Conservation (phyloP, 108 stramenopile species). For the Skeletonema grethae region DNA sequence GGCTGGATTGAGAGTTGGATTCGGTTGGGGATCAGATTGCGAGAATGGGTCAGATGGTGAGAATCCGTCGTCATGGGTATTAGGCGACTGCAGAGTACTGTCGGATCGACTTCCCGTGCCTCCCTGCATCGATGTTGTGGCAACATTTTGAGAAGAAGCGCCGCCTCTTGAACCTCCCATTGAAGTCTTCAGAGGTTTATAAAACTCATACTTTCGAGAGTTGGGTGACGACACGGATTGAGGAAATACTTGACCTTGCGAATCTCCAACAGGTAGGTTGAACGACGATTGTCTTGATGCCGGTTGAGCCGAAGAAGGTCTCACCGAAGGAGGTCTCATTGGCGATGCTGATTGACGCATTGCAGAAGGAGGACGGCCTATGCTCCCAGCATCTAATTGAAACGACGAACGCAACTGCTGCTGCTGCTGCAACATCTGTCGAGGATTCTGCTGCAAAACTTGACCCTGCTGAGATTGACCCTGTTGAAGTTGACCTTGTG, state of each 20-base stretch:
- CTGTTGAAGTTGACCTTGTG: no score
- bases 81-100: background rate
- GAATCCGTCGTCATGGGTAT: background rate
- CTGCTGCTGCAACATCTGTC: conserved; percentile 3
- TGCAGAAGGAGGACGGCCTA: conserved; percentile 18
- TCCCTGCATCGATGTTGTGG: background rate
- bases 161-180: background rate
- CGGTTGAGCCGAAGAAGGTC: background rate
- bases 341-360: conserved; percentile 6
- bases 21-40: background rate
- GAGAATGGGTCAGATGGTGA: no score
- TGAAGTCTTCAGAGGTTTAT: background rate
- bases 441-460: background rate
- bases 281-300: background rate
- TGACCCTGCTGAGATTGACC: no score
- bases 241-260: background rate
- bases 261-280: background rate
- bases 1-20: background rate
- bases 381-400: background rate
- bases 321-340: background rate
- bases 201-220: background rate
- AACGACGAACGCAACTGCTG: background rate
- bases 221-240: no score
- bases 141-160: background rate
- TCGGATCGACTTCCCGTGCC: background rate